Percentiles rank a stretch among this genome's conserved stretches.
Evolutionary conservation across 306 rosid species (phyloP).

Genomic region (Casuarina cunninghamiana): DNA sequence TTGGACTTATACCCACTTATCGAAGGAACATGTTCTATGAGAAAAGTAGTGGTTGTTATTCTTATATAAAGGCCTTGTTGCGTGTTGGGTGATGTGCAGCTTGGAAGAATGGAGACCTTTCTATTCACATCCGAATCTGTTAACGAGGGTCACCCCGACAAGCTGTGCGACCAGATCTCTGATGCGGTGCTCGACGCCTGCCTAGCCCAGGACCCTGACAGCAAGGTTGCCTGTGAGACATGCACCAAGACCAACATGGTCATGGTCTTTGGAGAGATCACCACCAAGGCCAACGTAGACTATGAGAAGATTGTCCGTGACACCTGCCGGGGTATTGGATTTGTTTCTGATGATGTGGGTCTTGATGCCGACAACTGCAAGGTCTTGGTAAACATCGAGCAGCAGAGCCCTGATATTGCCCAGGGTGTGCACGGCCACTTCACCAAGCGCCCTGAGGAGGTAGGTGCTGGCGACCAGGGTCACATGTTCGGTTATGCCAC

Average conservation of each 20-base stretch:
- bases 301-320: conserved; percentile 95
- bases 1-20: not conserved
- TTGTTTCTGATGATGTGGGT: conserved; percentile 89
- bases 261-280: conserved; percentile 98
- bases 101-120: conserved; percentile 85
- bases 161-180: conserved; percentile 99
- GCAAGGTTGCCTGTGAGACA: conserved; percentile 99
- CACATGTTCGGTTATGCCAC: conserved; percentile 99
- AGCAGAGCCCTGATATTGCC: conserved; percentile 99
- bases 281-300: conserved; percentile 95
- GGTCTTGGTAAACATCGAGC: conserved; percentile 98
- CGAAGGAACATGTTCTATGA: not conserved
- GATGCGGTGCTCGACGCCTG: conserved; percentile 99
- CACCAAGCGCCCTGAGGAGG: conserved; percentile 98
- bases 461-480: conserved; percentile 99
- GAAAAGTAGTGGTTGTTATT: not conserved
- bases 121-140: conserved; percentile 96
- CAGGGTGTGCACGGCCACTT: conserved; percentile 99
- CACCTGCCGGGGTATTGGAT: conserved; percentile 91
- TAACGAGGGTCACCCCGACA: conserved; percentile 99
- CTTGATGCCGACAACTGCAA: conserved; percentile 99
- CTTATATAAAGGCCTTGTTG: conserved; percentile 18
- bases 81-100: conserved; percentile 36
- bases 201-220: conserved; percentile 95
- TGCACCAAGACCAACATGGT: conserved; percentile 99